Evolutionary conservation across 2,329 filamentous ascomycete genomes (phyloP), one percentile per base, ranked within the genome.

Genomic region (Juglanconis juglandina): DNA sequence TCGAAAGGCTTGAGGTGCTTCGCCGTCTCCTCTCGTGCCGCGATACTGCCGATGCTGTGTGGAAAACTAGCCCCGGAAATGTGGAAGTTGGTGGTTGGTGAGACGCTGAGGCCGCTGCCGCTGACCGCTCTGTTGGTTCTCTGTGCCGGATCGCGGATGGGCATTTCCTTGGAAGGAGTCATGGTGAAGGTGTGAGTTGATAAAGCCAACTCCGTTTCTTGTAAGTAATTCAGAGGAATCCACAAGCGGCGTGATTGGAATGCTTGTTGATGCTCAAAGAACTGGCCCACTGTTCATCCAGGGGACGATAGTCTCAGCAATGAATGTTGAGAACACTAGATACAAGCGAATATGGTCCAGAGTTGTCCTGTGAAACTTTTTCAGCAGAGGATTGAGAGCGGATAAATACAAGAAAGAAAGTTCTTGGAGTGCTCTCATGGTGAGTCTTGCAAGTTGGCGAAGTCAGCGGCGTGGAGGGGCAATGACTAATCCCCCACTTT

Each of bases 1-100:
- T 94, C 89, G 78, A 99, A 99, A 14, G 95, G 95, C 79, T 97
- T 97, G 67, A 99, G 79, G 67, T 89, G 89, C 77, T 96, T 97
- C 5, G 46, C 58, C 30, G 50, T 53, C 17, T 53, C 42, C n/a
- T 63, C 58, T 11, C 47, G 54, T 39, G 17, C 51, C 53, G 37
- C 37, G 39, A 59, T 39, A 9, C 79, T 71, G 66, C 81, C 79
- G 72, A 76, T 83, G 60, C 68, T 66, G 61, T 66, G 56, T 9
- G 62, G 49, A 30, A 64, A 83, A 77, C 87, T 89, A 61, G 87
- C 82, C 41, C 86, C 79, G 39, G 88, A 88, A 65, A 90, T 93
- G 71, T 90, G 83, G 75, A 95, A 93, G 55, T 86, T 86, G 50
- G 89, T 81, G 51, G 81, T 83, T 34, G 94, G 92, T 57, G 92